Evolutionary conservation across 2,329 filamentous ascomycete species (phyloP), one percentile per base, ranked within the genome.

Genomic region (Penicillium sp.): DNA sequence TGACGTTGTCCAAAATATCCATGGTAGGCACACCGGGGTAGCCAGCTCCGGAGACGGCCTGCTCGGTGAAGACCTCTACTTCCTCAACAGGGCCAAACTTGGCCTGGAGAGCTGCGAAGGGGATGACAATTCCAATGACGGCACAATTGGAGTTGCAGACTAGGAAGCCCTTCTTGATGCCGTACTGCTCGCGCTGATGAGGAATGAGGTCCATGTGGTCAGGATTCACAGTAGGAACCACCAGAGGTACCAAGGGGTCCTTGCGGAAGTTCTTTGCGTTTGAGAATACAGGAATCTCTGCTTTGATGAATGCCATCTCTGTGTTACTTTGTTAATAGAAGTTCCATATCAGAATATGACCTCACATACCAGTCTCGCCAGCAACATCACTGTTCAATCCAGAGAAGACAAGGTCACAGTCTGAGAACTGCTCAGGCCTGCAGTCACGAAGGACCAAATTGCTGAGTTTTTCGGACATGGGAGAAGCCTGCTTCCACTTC

Each of bases 61-160:
- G 93, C 80, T 95, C 84, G 36, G 93, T 97, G 61, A 96, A 90
- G 44, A 97, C 88, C 54, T 88, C 86, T 59, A 95, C 87, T 62
- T 79, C 74, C 57, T 81, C 78, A 27, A 86, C 77, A n/a, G 86
- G 84, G 37, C 92, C 93, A 64, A 97, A 95, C 62, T 82, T 84
- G 44, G 85, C 82, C 70, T 95, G 88, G 30, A 97, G 82, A 13
- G 92, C 92, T 10, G 90, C 90, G 66, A 96, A 92, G 19, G 93
- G 93, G 56, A 95, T 95, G 53, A 96, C 92, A 50, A 97, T 83
- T 40, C 92, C 92, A 63, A 97, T 95, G 65, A 96, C 92, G 49
- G 92, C 92, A 75, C 93, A 99, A 76, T 97, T 97, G 58, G 89
- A 95, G 77, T 97, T 97, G 80, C 92, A 97, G 53, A 96, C 89